A percentile compares a stretch with the other conserved stretches of the same genome.
These are phyloP conservation scores for Aspergillus fumigatiaffinis DNA, from an alignment of 2,329 filamentous ascomycete genomes.

Conservation along the genomic window DNA sequence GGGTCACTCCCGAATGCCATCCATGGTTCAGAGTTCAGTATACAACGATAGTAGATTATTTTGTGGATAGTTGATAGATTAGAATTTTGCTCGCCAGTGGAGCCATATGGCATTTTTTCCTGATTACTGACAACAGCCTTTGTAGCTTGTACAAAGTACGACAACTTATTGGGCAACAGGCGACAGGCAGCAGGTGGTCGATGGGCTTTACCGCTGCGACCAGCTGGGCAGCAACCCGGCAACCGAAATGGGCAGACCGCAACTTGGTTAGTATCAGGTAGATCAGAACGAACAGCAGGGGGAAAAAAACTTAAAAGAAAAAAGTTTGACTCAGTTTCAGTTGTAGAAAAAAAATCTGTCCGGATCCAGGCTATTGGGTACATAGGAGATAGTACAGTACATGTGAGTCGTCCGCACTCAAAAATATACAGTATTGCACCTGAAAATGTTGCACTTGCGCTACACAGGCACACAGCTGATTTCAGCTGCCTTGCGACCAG, in stretches of 20 bases:
- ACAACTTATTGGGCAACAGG: conserved; percentile 7
- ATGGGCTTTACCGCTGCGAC: conserved; percentile 31
- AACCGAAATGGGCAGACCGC: conserved; percentile 22
- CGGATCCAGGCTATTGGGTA: neutral
- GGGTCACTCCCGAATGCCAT: neutral
- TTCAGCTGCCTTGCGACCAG: neutral
- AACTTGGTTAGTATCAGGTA: conserved; percentile 13
- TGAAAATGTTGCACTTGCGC: neutral
- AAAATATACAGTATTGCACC: neutral
- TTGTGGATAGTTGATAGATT: neutral
- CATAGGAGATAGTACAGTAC: neutral
- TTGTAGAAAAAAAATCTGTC: neutral
- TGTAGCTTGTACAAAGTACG: conserved; percentile 13
- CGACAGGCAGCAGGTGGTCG: conserved; percentile 21
- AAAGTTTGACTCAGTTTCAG: neutral
- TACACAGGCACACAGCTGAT: neutral
- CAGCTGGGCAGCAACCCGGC: conserved; percentile 33
- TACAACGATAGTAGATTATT: neutral
- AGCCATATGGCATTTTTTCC: conserved; percentile 7
- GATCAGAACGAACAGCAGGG: neutral
- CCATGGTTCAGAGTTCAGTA: neutral
- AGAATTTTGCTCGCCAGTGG: conserved; percentile 4
- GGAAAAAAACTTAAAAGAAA: neutral
- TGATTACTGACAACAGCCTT: neutral
- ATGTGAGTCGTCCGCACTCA: neutral